Base-by-base conservation (phyloP, 1,139 yeast species). In the Candida labiduridarum region DNA sequence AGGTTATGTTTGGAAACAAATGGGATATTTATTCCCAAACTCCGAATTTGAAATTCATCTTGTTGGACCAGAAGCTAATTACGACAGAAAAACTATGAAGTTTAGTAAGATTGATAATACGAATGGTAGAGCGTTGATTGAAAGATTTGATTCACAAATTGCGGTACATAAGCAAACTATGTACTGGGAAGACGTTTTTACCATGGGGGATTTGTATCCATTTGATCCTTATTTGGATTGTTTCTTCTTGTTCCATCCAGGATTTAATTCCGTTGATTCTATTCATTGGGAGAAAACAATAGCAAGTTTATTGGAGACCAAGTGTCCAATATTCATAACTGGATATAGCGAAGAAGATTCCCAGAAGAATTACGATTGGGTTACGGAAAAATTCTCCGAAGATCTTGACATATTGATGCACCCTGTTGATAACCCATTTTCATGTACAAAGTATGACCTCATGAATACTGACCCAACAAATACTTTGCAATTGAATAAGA, bases 151-250 rank as follows among this genome's bases (percentile, higher is more conserved):
- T 67, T 87, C 84, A 48, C 85, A 87, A 54, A 71, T 94, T 63
- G 78, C 88, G 30, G 78, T 92, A 57, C 82, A 87, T 53, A 87
- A 88, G 69, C 96, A 92, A 67, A 89, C 98, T 2, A 87, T 88
- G 62, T 92, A 87, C 68, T 94, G 94, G 83, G 91, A 91, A 64
- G 94, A 88, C 47, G 78, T 88, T 52, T 96, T 94, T 68, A 90
- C 90, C 59, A 86, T 89, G 52, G 96, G 94, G 60, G 97, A 92
- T 69, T 87, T 94, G 66, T 90, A 91, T 85, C 99, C 99, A 14
- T 94, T 92, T 67, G 99, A 94, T 68, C 99, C 99, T 40, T 94
- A 92, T 68, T 80, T 89, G 66, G 99, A 94, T 67, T 83, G 84
- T 29, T 94, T 94, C 72, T 91, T 90, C 78, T 75, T 89, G 49